Evolutionary conservation across 805 yeast species (phyloP).

Genomic region (Saccharomycopsis vini): DNA sequence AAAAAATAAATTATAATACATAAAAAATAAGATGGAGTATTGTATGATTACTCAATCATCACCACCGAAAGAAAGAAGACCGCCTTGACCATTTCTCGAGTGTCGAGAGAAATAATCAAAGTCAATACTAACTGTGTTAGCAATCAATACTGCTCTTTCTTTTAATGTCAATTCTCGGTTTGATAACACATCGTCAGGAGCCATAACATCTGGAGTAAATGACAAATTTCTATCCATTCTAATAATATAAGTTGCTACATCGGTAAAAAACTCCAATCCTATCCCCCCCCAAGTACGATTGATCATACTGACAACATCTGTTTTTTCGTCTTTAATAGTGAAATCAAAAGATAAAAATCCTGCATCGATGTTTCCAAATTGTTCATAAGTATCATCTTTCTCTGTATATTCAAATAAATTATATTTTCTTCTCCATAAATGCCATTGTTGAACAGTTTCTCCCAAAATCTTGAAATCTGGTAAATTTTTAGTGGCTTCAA

Average conservation of each 20-base stretch:
- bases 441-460: slow-evolving; percentile 90
- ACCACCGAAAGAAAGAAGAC: no score
- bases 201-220: slow-evolving; percentile 48
- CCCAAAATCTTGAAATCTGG: slow-evolving; percentile 43
- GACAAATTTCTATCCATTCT: slow-evolving; percentile 52
- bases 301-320: slow-evolving; percentile 60
- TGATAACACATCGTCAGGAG: slow-evolving; percentile 39
- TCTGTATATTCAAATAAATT: slow-evolving; percentile 50
- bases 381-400: slow-evolving; percentile 43
- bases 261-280: slow-evolving; percentile 87
- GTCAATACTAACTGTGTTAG: slow-evolving; percentile 85
- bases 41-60: no score
- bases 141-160: slow-evolving; percentile 78
- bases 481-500: slow-evolving; percentile 28
- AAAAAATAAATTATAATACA: no score
- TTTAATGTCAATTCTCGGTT: slow-evolving; percentile 52
- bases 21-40: no score
- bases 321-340: slow-evolving; percentile 55
- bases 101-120: slow-evolving; percentile 97
- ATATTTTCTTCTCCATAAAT: slow-evolving; percentile 84
- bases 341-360: slow-evolving; percentile 83
- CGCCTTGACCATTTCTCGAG: slow-evolving; percentile 40
- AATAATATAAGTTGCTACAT: slow-evolving; percentile 84
- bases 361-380: slow-evolving; percentile 82
- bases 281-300: slow-evolving; percentile 94